phyloP scores from a whole-genome alignment of 768 basidiomycete genomes.

The Mycena galopus region DNA sequence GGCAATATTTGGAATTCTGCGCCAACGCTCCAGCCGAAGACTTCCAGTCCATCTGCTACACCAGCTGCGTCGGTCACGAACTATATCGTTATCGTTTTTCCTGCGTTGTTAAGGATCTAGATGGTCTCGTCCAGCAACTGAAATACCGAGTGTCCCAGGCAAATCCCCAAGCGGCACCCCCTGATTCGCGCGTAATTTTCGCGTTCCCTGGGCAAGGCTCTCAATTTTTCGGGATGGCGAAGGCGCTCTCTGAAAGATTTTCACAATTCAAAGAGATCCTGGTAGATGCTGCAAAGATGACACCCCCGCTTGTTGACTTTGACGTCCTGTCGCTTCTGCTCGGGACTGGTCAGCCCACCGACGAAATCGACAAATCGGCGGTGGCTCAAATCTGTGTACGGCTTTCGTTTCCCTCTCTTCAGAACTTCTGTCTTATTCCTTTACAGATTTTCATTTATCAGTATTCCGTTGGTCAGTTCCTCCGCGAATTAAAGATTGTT shows the following conservation, averaged over 20 bases:
- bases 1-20: conserved; percentile 50
- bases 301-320: conserved; percentile 43
- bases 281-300: conserved; percentile 42
- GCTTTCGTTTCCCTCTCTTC: no score
- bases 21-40: conserved; percentile 36
- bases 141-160: conserved; percentile 39
- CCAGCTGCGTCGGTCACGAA: no score
- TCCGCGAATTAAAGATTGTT: no score
- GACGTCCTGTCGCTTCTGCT: conserved; percentile 47
- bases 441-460: no score
- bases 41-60: conserved; percentile 52
- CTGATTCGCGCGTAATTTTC: conserved; percentile 38
- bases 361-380: no score
- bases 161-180: neutral
- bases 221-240: conserved; percentile 54
- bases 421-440: no score
- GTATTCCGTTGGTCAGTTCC: no score
- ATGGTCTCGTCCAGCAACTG: conserved; percentile 48
- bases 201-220: conserved; percentile 56
- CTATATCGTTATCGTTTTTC: conserved; percentile 51
- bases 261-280: conserved; percentile 46
- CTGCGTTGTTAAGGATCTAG: conserved; percentile 47
- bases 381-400: conserved; percentile 47
- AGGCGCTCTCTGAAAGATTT: conserved; percentile 45
- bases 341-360: conserved; percentile 12